Conservation (phyloP, 2,329 filamentous ascomycete genomes). For the Aspergillus luchuensis region DNA sequence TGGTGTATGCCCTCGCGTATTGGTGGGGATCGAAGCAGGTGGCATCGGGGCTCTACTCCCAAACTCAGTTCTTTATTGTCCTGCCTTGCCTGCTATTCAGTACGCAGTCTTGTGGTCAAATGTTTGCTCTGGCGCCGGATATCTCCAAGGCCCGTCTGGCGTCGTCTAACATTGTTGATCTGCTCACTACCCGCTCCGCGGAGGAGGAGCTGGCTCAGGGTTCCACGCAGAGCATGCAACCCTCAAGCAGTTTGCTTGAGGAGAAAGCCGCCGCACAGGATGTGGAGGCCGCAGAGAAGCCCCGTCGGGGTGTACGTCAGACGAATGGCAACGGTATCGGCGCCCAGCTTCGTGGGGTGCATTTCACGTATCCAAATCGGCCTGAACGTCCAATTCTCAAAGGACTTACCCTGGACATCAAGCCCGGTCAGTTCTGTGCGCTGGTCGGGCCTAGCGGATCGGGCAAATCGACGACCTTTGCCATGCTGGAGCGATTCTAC, state of each 20-base stretch:
- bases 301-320: neutral
- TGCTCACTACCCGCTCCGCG: slow-evolving; percentile 37
- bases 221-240: slow-evolving; percentile 14
- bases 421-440: slow-evolving; percentile 63
- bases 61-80: slow-evolving; percentile 72
- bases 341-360: slow-evolving; percentile 60
- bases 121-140: slow-evolving; percentile 74
- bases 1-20: slow-evolving; percentile 74
- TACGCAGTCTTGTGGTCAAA: slow-evolving; percentile 71
- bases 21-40: slow-evolving; percentile 77
- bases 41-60: slow-evolving; percentile 63
- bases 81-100: slow-evolving; percentile 70
- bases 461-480: slow-evolving; percentile 67
- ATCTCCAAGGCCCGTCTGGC: slow-evolving; percentile 64
- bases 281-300: slow-evolving; percentile 17
- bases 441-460: slow-evolving; percentile 67
- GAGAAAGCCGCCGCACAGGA: slow-evolving; percentile 27
- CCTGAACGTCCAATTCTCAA: slow-evolving; percentile 60
- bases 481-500: slow-evolving; percentile 58
- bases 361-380: slow-evolving; percentile 67
- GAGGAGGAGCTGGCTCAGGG: slow-evolving; percentile 27
- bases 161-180: slow-evolving; percentile 56
- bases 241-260: slow-evolving; percentile 20
- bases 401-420: slow-evolving; percentile 58
- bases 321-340: slow-evolving; percentile 42